Base-by-base conservation (phyloP, 352 stramenopile species). In the Globisporangium uncinulatum region DNA sequence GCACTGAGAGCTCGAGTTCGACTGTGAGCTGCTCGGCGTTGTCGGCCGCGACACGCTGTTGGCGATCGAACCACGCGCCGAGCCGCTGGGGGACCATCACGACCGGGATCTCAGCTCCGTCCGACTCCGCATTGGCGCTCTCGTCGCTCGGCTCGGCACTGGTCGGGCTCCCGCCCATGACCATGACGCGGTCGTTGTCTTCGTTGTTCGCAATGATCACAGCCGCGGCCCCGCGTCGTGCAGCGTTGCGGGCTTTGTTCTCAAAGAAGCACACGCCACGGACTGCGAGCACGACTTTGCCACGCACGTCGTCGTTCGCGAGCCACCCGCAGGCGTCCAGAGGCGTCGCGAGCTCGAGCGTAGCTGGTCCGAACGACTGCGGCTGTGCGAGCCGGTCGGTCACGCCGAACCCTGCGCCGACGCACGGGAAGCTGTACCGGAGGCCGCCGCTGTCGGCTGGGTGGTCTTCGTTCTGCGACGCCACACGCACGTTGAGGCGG, bases 261-360 rank as follows among this genome's bases (percentile, higher is more conserved):
- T 91, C 83, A 43, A 91, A 91, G 57, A 76, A 89, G 58, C 83
- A 92, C 48, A 72, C 61, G 17, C 83, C 83, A 47, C 80, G 66
- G 20, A 69, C 66, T 9, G 74, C 73, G 17, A 92, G 55, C 39
- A 83, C 65, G 42, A 86, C 65, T 21, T 83, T 82, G 6, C 70
- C 71, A n/a, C 62, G 52, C 0, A 87, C 43, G n/a, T 67, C 55
- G n/a, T 72, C 47, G 34, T 73, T 71, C 15, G 57, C 56, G 20
- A 83, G 61, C 24, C 72, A 69, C 3, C 57, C 71, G 42, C 80
- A 92, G 0, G 66, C 78, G 60, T 89, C 73, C 10, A 77, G 51
- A 21, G 80, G 80, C 51, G 83, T 73, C 36, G 73, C 70, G 4
- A 88, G 47, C 19, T 82, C 65, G 9, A 92, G 44, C n/a, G 71